Base-by-base conservation (phyloP, 345 rosid genomes). In the Kernera saxatilis region DNA sequence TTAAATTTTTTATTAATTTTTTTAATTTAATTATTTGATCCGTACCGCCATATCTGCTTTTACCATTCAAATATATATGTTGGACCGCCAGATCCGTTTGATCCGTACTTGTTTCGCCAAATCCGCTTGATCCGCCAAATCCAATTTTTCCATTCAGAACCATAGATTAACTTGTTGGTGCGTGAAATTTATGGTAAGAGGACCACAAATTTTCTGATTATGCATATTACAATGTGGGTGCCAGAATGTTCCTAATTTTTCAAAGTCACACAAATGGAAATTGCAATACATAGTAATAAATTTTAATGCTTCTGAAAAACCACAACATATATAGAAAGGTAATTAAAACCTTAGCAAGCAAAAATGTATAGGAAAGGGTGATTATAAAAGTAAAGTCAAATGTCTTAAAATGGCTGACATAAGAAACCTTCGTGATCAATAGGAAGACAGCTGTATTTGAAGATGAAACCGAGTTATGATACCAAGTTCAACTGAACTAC, bases 401-500 rank as follows among this genome's bases (percentile, higher is more conserved):
- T 63, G 54, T 69, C 70, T 22, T 45, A 63, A 69, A 67, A 75
- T 76, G 56, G 58, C 45, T 76, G 60, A 63, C 66, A 76, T 55
- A 63, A 61, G 43, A 75, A 41, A 30, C 27, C n/a, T 39, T 45
- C 29, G 5, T 18, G 15, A 61, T 45, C 43, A 44, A 54, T 62
- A 54, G 39, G 36, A 52, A 68, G 58, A 68, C 78, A 75, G 75
- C 79, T 75, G 79, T 75, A 11, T 36, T 21, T 27, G 18, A 69
- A 66, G 70, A 63, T 54, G 51, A 44, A 69, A 40, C 59, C 71
- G 66, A 76, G 66, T 69, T 69, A 62, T 22, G 32, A 9, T 46
- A 54, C 66, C 50, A 54, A 69, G 9, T 63, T 49, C 26, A 7
- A 25, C 30, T 33, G 53, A 51, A 67, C 33, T 29, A 74, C 36